Conservation (phyloP, 2,329 filamentous ascomycete species). For the Botrytis deweyae region DNA sequence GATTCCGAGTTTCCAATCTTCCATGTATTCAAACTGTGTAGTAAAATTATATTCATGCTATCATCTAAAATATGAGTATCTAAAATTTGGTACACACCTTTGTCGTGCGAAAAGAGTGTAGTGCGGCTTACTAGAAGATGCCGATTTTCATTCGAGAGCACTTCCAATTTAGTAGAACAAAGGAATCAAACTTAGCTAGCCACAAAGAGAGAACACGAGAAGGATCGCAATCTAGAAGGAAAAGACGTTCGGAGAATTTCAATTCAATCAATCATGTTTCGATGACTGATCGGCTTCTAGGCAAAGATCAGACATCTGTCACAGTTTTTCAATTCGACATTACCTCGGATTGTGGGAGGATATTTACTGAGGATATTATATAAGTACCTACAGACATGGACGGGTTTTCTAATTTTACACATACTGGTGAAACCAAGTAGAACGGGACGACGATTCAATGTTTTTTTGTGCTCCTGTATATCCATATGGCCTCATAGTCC, state of each 20-base stretch:
- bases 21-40: background rate
- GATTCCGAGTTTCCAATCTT: background rate
- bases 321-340: background rate
- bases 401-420: background rate
- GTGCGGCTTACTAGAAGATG: background rate
- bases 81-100: background rate
- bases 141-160: background rate
- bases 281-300: background rate
- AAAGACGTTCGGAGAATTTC: background rate
- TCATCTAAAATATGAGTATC: background rate
- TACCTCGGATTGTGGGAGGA: background rate
- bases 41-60: background rate
- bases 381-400: background rate
- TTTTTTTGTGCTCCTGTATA: background rate
- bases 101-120: background rate
- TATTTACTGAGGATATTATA: background rate
- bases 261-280: background rate
- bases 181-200: background rate
- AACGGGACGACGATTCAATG: background rate
- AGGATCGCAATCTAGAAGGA: background rate
- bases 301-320: background rate
- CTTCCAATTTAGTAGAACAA: background rate
- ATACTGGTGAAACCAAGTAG: no score
- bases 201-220: background rate
- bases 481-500: rapidly evolving